Conservation (phyloP, 352 stramenopile species). For the Phytophthora ohioensis region DNA sequence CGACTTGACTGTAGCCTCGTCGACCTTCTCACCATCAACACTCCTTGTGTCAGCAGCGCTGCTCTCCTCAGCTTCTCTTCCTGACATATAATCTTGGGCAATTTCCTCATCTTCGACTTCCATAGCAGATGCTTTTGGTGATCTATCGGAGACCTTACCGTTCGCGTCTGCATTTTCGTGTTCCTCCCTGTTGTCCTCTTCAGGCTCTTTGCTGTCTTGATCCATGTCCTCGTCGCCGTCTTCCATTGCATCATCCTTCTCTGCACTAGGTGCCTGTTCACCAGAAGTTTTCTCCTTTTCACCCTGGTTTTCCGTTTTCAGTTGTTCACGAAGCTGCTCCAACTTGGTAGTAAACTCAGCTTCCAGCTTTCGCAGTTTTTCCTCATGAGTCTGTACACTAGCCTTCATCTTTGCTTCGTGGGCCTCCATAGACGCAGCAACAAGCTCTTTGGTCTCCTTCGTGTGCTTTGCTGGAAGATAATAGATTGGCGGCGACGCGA, state of each 20-base stretch:
- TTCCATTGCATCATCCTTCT: slow-evolving; percentile 32
- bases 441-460: slow-evolving; percentile 78
- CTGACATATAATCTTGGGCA: slow-evolving; percentile 22
- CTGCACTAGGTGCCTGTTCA: slow-evolving; percentile 22
- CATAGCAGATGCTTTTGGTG: slow-evolving; percentile 11
- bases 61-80: slow-evolving; percentile 6
- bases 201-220: background rate
- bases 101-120: slow-evolving; percentile 32
- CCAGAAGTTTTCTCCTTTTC: slow-evolving; percentile 10
- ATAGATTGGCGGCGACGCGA: slow-evolving; percentile 72
- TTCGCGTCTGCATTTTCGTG: background rate
- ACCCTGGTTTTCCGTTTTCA: slow-evolving; percentile 45
- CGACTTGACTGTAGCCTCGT: background rate
- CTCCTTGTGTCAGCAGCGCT: slow-evolving; percentile 2
- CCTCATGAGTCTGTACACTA: slow-evolving; percentile 50
- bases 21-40: slow-evolving; percentile 8
- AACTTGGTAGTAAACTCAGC: slow-evolving; percentile 57
- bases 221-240: slow-evolving; percentile 30
- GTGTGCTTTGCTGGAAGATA: slow-evolving; percentile 80
- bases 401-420: slow-evolving; percentile 69
- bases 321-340: slow-evolving; percentile 52
- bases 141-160: background rate
- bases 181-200: slow-evolving; percentile 6
- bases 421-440: slow-evolving; percentile 74
- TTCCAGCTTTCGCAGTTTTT: slow-evolving; percentile 62